Evolutionary conservation across 805 yeast species (phyloP), one percentile per base, ranked within the genome.

Genomic region (Candida ipomoeae): DNA sequence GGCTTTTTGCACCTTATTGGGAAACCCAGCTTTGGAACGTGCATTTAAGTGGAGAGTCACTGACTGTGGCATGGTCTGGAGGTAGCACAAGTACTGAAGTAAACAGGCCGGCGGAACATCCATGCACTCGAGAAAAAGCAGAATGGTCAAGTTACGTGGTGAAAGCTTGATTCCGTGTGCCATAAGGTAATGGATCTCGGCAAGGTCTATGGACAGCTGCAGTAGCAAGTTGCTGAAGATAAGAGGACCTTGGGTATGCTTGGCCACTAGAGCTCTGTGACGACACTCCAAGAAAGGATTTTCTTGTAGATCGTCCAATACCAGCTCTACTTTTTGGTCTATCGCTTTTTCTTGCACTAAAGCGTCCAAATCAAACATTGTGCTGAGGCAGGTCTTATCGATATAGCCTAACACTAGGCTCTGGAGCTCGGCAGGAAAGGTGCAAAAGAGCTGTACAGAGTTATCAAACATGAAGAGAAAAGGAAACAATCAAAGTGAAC

Each of bases 391-490:
- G 13, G 38, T 33, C 7, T 54, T 51, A 6, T 53, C 44, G 29
- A 62, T 34, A 34, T 45, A 55, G 44, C 53, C 44, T 14, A 62
- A 49, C 17, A 55, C 52, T 18, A 50, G 45, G 8, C 41, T 52
- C 41, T 56, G 55, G 31, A 62, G 39, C 48, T 62, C 65, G 1
- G 47, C 31, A 8, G 65, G 64, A 17, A 62, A 45, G 13, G 32
- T 15, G 36, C 36, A 41, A 60, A 53, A 39, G 56, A 51, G 8
- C 41, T 36, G 29, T 48, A 55, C 56, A 53, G 54, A 31, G 13
- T 37, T 14, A 6, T 18, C 23, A 18, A 37, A 20, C 34, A n/a
- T 13, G 21, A 8, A 26, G 29, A 23, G 7, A 8, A 26, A 26
- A 26, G 8, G 29, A 26, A 26, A 26, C 29, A 26, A 26, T 26